Base-by-base conservation (phyloP, 2,329 filamentous ascomycete species). In the Cordyceps cateniannulata region DNA sequence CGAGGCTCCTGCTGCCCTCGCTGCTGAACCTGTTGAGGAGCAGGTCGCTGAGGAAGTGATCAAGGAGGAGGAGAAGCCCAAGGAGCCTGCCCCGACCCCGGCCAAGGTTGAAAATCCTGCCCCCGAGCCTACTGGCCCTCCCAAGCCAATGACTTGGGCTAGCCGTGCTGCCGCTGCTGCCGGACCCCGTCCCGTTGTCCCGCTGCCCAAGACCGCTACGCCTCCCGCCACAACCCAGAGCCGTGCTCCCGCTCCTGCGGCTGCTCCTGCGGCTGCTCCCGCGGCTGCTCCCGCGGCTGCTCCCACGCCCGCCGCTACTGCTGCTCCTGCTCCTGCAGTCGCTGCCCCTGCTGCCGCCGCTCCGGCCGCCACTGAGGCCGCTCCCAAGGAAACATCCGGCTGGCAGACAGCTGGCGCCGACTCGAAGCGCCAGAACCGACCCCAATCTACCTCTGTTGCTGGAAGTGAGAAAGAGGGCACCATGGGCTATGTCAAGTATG, bases 401-500 rank as follows among this genome's bases (percentile, higher is more conserved):
- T 99, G 95, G 95, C 93, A 96, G 75, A 93, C 90, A 53, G 93
- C 90, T 60, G 88, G 88, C 62, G 84, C 86, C 60, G 89, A 96
- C 75, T 88, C 88, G 68, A 95, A 95, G 81, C 87, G 91, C 71
- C 90, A 95, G 73, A 88, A 87, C 69, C 86, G 91, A 65, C 84
- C 84, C 56, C 88, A 90, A 74, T 84, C 86, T 59, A 80, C 85
- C 67, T 80, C 85, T 60, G 79, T 79, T 55, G 74, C 80, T 27
- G 75, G 77, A n/a, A 72, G 77, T 51, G 89, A 93, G 69, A 89
- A 91, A 69, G 88, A 93, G 64, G 85, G 85, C 64, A 87, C 87
- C 59, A 84, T 92, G 67, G 95, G 89, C 22, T 98, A 97, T 75
- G 91, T 99, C 75, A 96, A 96, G 81, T 96, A 93, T 69, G 93